Conservation (phyloP, 2,329 filamentous ascomycete genomes). For the Aspergillus oerlinghausenensis region DNA sequence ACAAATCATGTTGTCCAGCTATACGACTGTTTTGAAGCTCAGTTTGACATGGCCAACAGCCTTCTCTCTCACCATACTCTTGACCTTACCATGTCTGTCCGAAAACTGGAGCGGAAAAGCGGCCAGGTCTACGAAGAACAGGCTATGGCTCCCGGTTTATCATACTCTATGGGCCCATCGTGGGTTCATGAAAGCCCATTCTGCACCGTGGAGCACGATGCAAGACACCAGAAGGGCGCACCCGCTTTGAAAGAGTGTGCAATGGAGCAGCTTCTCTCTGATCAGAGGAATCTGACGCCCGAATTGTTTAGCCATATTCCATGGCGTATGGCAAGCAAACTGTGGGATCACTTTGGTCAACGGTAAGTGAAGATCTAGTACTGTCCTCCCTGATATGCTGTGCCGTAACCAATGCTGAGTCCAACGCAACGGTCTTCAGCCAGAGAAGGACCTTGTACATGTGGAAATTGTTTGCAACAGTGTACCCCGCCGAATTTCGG, state of each 20-base stretch:
- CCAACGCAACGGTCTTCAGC: constrained; percentile 17
- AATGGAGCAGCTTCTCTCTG: constrained; percentile 26
- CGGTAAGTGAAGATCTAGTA: constrained; percentile 25
- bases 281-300: constrained; percentile 34
- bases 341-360: constrained; percentile 36
- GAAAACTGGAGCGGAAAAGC: constrained; percentile 4
- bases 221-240: constrained; percentile 21
- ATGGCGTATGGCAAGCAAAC: constrained; percentile 35
- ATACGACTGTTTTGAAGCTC: not conserved
- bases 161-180: constrained; percentile 21
- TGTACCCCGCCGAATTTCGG: constrained; percentile 34
- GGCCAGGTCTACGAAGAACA: constrained; percentile 15
- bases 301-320: constrained; percentile 35
- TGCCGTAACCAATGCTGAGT: not conserved
- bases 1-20: not conserved
- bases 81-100: not conserved
- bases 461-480: constrained; percentile 40
- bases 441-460: constrained; percentile 37
- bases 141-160: not conserved
- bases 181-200: constrained; percentile 40
- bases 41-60: not conserved
- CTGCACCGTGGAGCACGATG: constrained; percentile 24
- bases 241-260: constrained; percentile 33
- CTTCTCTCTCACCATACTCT: not conserved
- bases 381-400: not conserved